Base-by-base conservation (phyloP, 2,329 filamentous ascomycete genomes). In the Delphinella strobiligena region DNA sequence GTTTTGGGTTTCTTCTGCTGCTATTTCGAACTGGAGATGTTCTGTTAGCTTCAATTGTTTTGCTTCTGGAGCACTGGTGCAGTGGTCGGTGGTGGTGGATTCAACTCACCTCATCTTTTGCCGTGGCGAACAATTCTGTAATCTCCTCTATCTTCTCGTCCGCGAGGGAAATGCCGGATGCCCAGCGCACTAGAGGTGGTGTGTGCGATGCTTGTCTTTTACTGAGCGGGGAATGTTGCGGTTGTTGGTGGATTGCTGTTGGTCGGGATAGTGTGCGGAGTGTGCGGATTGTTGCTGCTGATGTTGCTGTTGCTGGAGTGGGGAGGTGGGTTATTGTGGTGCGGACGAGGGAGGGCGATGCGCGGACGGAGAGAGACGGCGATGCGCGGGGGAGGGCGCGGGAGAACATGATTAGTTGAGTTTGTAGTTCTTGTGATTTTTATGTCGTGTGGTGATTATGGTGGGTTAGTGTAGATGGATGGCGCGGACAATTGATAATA, bases 1-100 rank as follows among this genome's bases (percentile, higher is more conserved):
- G 55, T 70, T 72, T 46, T 67, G 61, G 14, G 66, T 69, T 49
- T 70, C 67, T 44, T 72, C 68, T 40, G 61, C 58, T 19, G 67
- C 68, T 22, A 69, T 69, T 41, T 72, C 67, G 48, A 70, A 70
- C 53, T 55, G 33, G 19, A 31, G 36, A 3, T 8, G 4, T 11
- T 11, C 10, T 31, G 22, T 27, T 12, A 27, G 12, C 12, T 7
- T 27, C 7, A 7, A 12, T 27, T 16, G 15, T 14, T 32, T 16
- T 32, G 10, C n/a, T 8, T 5, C 30, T 8, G 5, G 30, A 5
- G 7, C 5, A 32, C 10, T 32, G 30, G 10, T 29, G 29, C 8
- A 4, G 11, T 8, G 8, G 5, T 8, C 30, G 15, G 5, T 8
- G 27, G 12, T 14, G 16, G 14, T 4, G 16, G 2, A 11, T 14